These are phyloP conservation scores for Hanseniaspora guilliermondii DNA, from an alignment of 805 yeast species.

Conservation along the genomic window DNA sequence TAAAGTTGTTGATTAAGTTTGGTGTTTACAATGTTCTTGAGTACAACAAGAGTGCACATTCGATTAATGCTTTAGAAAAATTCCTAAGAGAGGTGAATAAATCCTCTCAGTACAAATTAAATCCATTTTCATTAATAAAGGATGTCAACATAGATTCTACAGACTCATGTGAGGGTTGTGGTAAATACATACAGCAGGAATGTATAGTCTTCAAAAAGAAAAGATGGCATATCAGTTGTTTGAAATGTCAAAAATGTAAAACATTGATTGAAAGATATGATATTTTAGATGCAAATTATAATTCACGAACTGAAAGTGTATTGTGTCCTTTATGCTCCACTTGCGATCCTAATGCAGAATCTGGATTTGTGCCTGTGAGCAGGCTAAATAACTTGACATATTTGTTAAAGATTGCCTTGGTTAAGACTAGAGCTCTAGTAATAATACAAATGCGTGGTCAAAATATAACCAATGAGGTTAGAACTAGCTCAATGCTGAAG, in stretches of 20 bases:
- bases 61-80: conserved; percentile 48
- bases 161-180: conserved; percentile 64
- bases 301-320: conserved; percentile 29
- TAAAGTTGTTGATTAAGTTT: conserved; percentile 69
- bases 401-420: conserved; percentile 70
- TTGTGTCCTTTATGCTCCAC: conserved; percentile 54
- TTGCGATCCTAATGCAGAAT: conserved; percentile 35
- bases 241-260: conserved; percentile 51
- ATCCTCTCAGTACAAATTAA: conserved; percentile 29
- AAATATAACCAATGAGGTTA: conserved; percentile 15
- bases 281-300: conserved; percentile 37
- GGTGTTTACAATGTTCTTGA: conserved; percentile 70
- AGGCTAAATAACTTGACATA: conserved; percentile 63
- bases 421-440: conserved; percentile 58
- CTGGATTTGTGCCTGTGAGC: conserved; percentile 52
- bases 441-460: conserved; percentile 18
- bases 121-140: conserved; percentile 30
- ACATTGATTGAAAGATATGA: conserved; percentile 30
- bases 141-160: conserved; percentile 48
- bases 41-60: conserved; percentile 43
- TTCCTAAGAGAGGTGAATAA: conserved; percentile 45
- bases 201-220: conserved; percentile 49
- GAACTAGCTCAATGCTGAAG: conserved; percentile 28
- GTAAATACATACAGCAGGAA: conserved; percentile 69
- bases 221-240: conserved; percentile 77